phyloP scores from a whole-genome alignment of 805 yeast species.

The Pichia scutulata region DNA sequence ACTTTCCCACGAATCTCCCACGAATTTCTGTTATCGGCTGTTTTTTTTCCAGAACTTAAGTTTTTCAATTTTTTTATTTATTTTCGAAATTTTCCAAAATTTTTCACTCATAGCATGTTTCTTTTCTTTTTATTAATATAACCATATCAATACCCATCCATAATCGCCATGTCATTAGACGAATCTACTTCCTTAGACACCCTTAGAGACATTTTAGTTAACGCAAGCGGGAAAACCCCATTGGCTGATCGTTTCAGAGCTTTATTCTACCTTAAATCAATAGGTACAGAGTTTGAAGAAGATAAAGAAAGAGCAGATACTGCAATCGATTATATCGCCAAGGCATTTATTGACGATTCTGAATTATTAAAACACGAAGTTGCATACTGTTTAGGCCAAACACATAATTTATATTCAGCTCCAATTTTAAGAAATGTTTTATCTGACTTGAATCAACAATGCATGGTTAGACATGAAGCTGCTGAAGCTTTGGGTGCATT shows the following conservation, averaged over 20 bases:
- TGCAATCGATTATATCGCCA: constrained; percentile 79
- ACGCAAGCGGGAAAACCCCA: constrained; percentile 59
- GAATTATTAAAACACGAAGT: constrained; percentile 96
- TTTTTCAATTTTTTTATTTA: neutral
- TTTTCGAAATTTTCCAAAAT: neutral
- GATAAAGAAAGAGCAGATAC: constrained; percentile 46
- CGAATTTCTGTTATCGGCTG: neutral
- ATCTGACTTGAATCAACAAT: constrained; percentile 58
- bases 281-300: constrained; percentile 65
- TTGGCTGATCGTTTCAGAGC: constrained; percentile 91
- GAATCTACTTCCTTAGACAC: constrained; percentile 43
- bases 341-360: constrained; percentile 70
- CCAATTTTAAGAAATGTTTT: constrained; percentile 69
- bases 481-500: constrained; percentile 98
- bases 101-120: neutral
- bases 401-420: constrained; percentile 74
- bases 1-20: neutral
- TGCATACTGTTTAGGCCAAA: constrained; percentile 95
- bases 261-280: constrained; percentile 77
- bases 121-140: neutral
- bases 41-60: too few relatives aligned
- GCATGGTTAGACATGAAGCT: constrained; percentile 99
- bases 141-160: neutral
- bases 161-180: constrained; percentile 15
- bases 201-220: constrained; percentile 62